Evolutionary conservation across 768 basidiomycete species (phyloP), one percentile per base, ranked within the genome.

Genomic region (Auricularia auricula-judae): DNA sequence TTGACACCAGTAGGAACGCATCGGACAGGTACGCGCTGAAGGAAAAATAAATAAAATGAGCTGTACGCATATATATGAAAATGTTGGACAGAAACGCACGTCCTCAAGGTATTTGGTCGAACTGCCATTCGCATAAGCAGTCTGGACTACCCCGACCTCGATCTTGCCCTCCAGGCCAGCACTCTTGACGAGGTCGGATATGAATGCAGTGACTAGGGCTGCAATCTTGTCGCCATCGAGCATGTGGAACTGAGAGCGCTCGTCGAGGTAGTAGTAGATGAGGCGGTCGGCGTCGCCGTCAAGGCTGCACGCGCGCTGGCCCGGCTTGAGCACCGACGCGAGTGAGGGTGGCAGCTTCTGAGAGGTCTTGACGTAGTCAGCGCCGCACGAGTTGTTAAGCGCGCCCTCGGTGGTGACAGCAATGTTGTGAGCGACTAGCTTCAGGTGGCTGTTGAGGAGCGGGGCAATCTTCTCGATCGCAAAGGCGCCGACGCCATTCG

Each of bases 141-240:
- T 99, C 74, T 99, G 97, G 11, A 99, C 94, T 21, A 98, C 90
- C 36, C 97, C 97, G 34, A 98, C 89, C 72, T 88, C 85, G 67
- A 98, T 76, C 60, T 83, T 77, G 29, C 81, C 79, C 29, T 91
- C 89, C 51, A 98, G 78, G 21, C 92, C 93, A 18, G 95, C 86
- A 42, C 84, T 82, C 73, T 87, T 90, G 68, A 96, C 89, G 14
- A 96, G 83, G 65, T 93, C 93, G 42, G 91, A 86, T 67, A 99
- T 87, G 78, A 93, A 98, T 34, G 91, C 87, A 10, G 97, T 93
- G 29, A 93, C 93, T 42, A 99, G 81, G 0, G 89, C 87, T 3
- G 97, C 91, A 65, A 98, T 98, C 82, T 98, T 99, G 78, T 99
- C 97, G 11, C 97, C 97, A 69, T 99, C 97, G 51, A 99, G 83